Conservation (phyloP, 164 flowering plant species). For the Nelumbo lutea region DNA sequence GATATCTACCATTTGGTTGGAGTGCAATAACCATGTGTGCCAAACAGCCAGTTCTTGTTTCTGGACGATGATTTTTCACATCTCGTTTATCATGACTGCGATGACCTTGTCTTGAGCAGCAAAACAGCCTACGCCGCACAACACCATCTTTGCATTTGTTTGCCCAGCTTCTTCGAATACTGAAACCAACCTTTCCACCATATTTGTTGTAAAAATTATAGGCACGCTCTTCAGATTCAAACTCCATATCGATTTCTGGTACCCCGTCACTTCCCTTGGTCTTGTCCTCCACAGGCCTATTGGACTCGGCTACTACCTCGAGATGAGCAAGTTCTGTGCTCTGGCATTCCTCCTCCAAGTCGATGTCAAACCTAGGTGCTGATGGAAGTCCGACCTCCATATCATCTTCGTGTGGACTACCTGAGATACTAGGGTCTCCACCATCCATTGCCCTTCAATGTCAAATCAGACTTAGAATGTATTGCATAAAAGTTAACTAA, state of each 20-base stretch:
- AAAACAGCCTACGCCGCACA: neutral
- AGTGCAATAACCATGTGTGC: neutral
- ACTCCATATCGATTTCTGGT: conserved; percentile 4
- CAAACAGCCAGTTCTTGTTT: conserved; percentile 7
- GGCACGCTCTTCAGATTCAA: conserved; percentile 1
- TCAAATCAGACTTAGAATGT: too few relatives aligned
- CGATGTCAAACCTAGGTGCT: too few relatives aligned
- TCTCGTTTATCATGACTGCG: neutral
- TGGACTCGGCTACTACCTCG: neutral
- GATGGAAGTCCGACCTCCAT: too few relatives aligned
- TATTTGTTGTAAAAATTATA: neutral
- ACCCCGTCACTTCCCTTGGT: neutral
- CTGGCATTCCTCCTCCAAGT: too few relatives aligned
- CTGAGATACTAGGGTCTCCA: too few relatives aligned
- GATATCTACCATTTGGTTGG: neutral
- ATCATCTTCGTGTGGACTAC: too few relatives aligned
- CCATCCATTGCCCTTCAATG: too few relatives aligned
- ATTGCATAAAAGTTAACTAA: too few relatives aligned
- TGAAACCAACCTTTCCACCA: neutral
- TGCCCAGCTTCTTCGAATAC: neutral
- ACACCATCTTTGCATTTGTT: neutral
- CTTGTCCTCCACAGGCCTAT: neutral
- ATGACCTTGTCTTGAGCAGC: neutral
- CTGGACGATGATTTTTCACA: neutral
- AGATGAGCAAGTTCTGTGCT: too few relatives aligned